Evolutionary conservation across 768 basidiomycete genomes (phyloP).

Genomic region (Leccinum aurantiacum): DNA sequence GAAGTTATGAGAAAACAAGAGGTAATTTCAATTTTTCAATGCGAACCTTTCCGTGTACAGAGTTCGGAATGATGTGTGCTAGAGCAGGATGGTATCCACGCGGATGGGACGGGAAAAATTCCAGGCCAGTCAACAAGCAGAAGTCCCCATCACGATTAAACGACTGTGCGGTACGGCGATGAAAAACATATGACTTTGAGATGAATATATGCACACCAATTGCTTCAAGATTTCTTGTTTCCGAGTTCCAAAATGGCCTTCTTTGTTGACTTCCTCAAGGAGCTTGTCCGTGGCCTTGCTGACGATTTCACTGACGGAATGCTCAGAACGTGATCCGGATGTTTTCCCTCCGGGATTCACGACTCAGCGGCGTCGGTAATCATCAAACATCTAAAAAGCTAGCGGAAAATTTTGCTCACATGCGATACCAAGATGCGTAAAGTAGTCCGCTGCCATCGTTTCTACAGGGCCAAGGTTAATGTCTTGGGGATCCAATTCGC

Average conservation of each 20-base stretch:
- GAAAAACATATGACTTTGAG: neutral
- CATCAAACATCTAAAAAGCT: neutral
- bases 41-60: neutral
- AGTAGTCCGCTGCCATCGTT: neutral
- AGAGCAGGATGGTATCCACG: neutral
- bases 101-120: neutral
- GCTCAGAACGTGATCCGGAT: neutral
- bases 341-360: neutral
- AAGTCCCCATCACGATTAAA: neutral
- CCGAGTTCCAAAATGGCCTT: neutral
- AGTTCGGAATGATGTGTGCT: constrained; percentile 1
- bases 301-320: neutral
- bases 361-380: neutral
- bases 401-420: neutral
- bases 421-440: constrained; percentile 6
- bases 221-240: neutral
- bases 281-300: neutral
- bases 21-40: neutral
- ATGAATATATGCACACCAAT: constrained; percentile 3
- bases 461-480: constrained; percentile 1
- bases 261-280: neutral
- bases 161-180: neutral
- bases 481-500: neutral
- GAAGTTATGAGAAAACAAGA: neutral
- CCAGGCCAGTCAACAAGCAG: neutral